phyloP scores from a whole-genome alignment of 1,284 basidiomycete species.

The Trichosporon coremiiforme region DNA sequence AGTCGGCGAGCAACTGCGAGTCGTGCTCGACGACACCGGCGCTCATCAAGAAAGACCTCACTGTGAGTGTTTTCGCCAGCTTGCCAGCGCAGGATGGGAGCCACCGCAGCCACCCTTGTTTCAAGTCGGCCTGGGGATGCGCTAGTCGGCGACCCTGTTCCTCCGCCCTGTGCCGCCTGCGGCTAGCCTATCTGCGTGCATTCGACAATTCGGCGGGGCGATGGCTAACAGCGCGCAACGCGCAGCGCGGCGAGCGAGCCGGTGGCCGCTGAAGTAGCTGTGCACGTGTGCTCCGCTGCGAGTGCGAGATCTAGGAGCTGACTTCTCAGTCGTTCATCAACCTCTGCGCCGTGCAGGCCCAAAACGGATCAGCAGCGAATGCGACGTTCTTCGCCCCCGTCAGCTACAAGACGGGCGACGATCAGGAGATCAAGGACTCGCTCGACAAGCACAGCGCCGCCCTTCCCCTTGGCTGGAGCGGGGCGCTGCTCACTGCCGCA shows the following conservation, averaged over 20 bases:
- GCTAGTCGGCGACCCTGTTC: background rate
- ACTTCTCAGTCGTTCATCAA: slow-evolving; percentile 30
- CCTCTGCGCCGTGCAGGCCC: slow-evolving; percentile 40
- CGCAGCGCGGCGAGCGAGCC: too few species aligned
- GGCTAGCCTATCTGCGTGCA: background rate
- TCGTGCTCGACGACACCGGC: slow-evolving; percentile 42
- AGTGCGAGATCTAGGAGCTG: background rate
- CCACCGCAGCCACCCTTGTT: background rate
- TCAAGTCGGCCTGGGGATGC: background rate
- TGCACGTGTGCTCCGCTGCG: background rate
- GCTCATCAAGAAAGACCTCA: slow-evolving; percentile 39
- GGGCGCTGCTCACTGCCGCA: background rate
- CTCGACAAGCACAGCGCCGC: slow-evolving; percentile 15
- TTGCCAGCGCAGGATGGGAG: background rate
- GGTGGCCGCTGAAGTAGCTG: background rate
- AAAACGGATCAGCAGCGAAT: slow-evolving; percentile 43
- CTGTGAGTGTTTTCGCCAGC: slow-evolving; percentile 35
- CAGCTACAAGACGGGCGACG: slow-evolving; percentile 36
- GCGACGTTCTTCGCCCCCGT: slow-evolving; percentile 39
- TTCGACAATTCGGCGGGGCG: background rate
- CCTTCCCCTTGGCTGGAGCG: background rate
- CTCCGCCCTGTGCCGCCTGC: background rate
- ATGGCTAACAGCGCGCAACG: background rate
- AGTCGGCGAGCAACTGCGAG: slow-evolving; percentile 40
- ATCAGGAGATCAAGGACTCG: slow-evolving; percentile 16